phyloP scores from a whole-genome alignment of 2,329 filamentous ascomycete genomes.

The Pseudocercospora fijiensis region DNA sequence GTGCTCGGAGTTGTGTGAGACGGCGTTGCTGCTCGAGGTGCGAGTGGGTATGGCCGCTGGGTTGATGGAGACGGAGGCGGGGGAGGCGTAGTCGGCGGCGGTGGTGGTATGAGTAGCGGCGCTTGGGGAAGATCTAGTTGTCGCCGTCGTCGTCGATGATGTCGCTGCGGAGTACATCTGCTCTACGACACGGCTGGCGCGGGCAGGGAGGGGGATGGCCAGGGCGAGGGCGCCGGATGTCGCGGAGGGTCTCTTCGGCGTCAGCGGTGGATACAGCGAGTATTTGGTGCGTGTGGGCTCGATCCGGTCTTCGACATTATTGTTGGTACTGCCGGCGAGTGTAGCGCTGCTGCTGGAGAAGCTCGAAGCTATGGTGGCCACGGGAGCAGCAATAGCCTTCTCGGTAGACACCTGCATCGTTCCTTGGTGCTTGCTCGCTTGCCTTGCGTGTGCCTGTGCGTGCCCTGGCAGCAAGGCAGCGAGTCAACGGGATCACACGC shows the following conservation, averaged over 20 bases:
- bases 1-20: slow-evolving; percentile 37
- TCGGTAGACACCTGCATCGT: background rate
- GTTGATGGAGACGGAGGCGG: slow-evolving; percentile 23
- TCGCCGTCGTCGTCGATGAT: slow-evolving; percentile 15
- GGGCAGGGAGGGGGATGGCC: no score
- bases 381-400: background rate
- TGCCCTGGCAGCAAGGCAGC: background rate
- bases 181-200: slow-evolving; percentile 9
- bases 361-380: background rate
- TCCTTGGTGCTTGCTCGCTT: no score
- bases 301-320: background rate
- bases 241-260: background rate
- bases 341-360: background rate
- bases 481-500: background rate
- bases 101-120: background rate
- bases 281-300: slow-evolving; percentile 9
- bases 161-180: slow-evolving; percentile 15
- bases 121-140: slow-evolving; percentile 6
- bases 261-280: slow-evolving; percentile 13
- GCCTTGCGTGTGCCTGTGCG: no score
- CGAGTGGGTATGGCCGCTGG: slow-evolving; percentile 62
- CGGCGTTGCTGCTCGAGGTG: slow-evolving; percentile 64
- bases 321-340: background rate
- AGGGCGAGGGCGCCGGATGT: slow-evolving; percentile 4
- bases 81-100: slow-evolving; percentile 6